Evolutionary conservation across 441 rosid species (phyloP).

Genomic region (Corymbia calophylla): DNA sequence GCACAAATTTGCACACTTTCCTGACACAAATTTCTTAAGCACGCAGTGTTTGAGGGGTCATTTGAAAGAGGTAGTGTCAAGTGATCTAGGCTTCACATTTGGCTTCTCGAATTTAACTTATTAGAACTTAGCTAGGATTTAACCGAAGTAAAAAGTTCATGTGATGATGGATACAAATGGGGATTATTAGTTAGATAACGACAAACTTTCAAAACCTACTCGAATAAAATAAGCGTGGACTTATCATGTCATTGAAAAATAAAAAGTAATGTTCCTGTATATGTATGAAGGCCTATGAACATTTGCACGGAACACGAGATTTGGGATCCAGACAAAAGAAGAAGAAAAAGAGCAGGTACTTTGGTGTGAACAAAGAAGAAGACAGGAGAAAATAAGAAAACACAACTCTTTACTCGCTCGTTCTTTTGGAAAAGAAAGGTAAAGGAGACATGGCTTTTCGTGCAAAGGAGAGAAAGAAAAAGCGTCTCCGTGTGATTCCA

Average conservation of each 20-base stretch:
- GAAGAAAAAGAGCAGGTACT: not conserved
- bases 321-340: not conserved
- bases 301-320: not conserved
- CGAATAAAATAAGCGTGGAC: not conserved
- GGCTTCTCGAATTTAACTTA: not conserved
- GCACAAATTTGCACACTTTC: not conserved
- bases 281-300: not conserved
- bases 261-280: not conserved
- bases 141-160: not conserved
- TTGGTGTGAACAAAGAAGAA: not conserved
- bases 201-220: not conserved
- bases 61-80: not conserved
- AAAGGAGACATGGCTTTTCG: no score
- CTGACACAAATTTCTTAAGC: no score
- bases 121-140: not conserved
- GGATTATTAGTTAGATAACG: no score
- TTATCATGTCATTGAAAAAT: not conserved
- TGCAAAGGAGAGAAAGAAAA: no score
- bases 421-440: rapidly evolving
- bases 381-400: not conserved
- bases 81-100: not conserved
- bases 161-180: not conserved
- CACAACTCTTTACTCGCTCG: not conserved
- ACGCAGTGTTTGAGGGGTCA: not conserved
- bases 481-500: no score